Conservation (phyloP, 176 grass and related monocot genomes). For the Triticum turgidum region DNA sequence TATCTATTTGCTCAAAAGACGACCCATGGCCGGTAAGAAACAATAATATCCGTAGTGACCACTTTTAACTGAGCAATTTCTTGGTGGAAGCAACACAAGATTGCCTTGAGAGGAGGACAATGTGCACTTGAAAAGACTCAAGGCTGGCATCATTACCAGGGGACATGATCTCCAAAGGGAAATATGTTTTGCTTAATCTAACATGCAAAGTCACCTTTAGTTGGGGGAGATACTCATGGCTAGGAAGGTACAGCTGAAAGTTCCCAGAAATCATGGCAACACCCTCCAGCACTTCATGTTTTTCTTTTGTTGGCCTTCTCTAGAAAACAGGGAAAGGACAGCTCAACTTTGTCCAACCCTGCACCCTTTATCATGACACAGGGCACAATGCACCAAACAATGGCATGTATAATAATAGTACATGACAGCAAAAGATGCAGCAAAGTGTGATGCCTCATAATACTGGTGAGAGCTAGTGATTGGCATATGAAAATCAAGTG, state of each 20-base stretch:
- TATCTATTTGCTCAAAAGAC: constrained; percentile 35
- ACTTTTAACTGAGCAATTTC: constrained; percentile 36
- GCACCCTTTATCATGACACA: constrained; percentile 51
- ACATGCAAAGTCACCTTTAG: constrained; percentile 48
- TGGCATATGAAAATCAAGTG: constrained; percentile 37
- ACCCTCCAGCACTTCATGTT: constrained; percentile 45
- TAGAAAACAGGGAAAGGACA: constrained; percentile 44
- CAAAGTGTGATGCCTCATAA: constrained; percentile 50
- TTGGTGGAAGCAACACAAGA: constrained; percentile 37
- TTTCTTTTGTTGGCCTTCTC: constrained; percentile 5
- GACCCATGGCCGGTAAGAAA: constrained; percentile 8
- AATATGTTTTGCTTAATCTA: constrained; percentile 59
- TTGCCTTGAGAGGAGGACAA: constrained; percentile 39
- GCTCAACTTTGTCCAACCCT: constrained; percentile 47
- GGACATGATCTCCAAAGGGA: constrained; percentile 62
- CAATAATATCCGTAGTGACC: constrained; percentile 31
- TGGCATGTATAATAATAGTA: constrained; percentile 29
- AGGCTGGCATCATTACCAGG: constrained; percentile 51
- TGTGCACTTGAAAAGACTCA: constrained; percentile 47
- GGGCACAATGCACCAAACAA: constrained; percentile 55
- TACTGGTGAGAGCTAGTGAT: constrained; percentile 28
- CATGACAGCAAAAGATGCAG: constrained; percentile 48
- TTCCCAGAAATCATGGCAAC: constrained; percentile 52
- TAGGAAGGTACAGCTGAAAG: constrained; percentile 52
- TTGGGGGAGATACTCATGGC: constrained; percentile 47